Evolutionary conservation across 2,329 filamentous ascomycete genomes (phyloP).

Genomic region (Sporothrix euskadiensis): DNA sequence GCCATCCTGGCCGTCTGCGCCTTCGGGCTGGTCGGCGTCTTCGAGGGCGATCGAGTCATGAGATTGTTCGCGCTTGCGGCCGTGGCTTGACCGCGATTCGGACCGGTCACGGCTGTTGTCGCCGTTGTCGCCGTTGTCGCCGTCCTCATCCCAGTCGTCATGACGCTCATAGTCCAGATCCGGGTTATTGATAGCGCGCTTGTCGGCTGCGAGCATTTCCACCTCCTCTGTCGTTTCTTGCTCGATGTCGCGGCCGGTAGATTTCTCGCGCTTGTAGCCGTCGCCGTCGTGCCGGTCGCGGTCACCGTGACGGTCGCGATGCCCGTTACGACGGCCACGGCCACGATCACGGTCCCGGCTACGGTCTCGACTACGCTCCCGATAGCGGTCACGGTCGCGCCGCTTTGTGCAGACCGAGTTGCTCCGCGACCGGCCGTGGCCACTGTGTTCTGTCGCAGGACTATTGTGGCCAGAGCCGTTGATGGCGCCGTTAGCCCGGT

Average conservation of each 20-base stretch:
- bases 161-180: constrained; percentile 29
- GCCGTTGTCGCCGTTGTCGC: constrained; percentile 5
- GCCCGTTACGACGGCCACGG: constrained; percentile 40
- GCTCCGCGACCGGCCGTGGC: constrained; percentile 49
- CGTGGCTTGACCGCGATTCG: constrained; percentile 31
- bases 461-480: constrained; percentile 29
- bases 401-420: constrained; percentile 45
- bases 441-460: constrained; percentile 35
- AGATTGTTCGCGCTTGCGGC: constrained; percentile 28
- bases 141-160: constrained; percentile 20
- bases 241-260: not conserved
- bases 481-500: constrained; percentile 1
- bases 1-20: not conserved
- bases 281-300: not conserved
- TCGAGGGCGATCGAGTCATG: constrained; percentile 10
- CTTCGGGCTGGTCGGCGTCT: not conserved
- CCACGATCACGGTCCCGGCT: constrained; percentile 38
- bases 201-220: not conserved
- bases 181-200: constrained; percentile 1
- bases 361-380: constrained; percentile 37
- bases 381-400: constrained; percentile 42
- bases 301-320: constrained; percentile 29
- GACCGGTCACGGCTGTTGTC: constrained; percentile 12
- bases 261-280: not conserved
- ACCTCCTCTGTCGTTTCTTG: not conserved